Conservation (phyloP, 2,329 filamentous ascomycete genomes). For the Pseudopithomyces chartarum region DNA sequence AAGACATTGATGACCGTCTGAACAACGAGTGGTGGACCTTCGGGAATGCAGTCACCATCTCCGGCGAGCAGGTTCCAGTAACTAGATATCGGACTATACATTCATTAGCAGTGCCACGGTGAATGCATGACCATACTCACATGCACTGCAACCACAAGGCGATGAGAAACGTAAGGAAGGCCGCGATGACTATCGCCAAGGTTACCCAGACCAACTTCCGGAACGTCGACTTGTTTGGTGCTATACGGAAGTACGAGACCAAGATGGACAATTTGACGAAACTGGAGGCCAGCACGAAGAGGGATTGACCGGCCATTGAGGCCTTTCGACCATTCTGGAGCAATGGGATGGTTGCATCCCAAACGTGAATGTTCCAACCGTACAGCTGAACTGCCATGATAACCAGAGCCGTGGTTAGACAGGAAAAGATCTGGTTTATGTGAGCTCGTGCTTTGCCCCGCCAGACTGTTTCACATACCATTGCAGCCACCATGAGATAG, state of each 20-base stretch:
- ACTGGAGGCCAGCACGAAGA: conserved; percentile 46
- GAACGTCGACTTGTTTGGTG: conserved; percentile 45
- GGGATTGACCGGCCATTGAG: conserved; percentile 44
- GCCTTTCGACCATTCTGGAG: conserved; percentile 43
- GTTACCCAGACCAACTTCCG: conserved; percentile 44
- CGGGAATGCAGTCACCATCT: conserved; percentile 49
- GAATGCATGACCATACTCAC: conserved; percentile 22
- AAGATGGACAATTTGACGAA: conserved; percentile 47
- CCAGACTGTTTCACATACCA: conserved; percentile 29
- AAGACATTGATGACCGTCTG: conserved; percentile 51
- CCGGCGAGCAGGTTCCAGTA: conserved; percentile 51
- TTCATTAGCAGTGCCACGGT: conserved; percentile 22
- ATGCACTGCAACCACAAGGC: conserved; percentile 47
- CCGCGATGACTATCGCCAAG: conserved; percentile 40
- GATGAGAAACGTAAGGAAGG: conserved; percentile 42
- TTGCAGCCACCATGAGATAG: conserved; percentile 44
- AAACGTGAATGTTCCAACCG: conserved; percentile 46
- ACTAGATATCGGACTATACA: conserved; percentile 48
- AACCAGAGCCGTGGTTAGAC: conserved; percentile 38
- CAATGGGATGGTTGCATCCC: conserved; percentile 36
- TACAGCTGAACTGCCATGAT: conserved; percentile 44
- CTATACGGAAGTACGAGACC: conserved; percentile 46
- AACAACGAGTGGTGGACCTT: conserved; percentile 51
- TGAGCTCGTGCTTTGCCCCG: conserved; percentile 22
- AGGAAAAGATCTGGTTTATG: conserved; percentile 35